phyloP scores from a whole-genome alignment of 192 early-diverging fungal genomes.

The Podila verticillata region DNA sequence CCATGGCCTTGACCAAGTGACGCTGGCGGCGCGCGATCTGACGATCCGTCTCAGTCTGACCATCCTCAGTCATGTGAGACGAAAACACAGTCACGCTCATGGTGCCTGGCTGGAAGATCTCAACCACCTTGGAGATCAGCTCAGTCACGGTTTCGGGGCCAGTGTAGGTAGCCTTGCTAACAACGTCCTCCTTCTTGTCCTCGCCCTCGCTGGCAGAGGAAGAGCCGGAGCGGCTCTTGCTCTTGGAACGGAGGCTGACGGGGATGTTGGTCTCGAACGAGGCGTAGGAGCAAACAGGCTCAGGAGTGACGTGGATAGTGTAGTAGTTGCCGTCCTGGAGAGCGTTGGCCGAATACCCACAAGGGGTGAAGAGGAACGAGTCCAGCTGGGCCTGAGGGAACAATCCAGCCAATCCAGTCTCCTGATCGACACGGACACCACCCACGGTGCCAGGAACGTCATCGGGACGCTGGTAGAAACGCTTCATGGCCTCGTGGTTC shows the following conservation, averaged over 20 bases:
- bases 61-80: constrained; percentile 55
- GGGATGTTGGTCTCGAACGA: constrained; percentile 96
- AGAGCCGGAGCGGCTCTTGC: not conserved
- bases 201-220: constrained; percentile 41
- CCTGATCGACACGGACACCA: constrained; percentile 73
- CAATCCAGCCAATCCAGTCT: constrained; percentile 82
- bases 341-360: constrained; percentile 96
- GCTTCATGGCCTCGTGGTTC: constrained; percentile 79
- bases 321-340: constrained; percentile 86
- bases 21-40: constrained; percentile 50
- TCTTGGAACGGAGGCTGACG: constrained; percentile 58
- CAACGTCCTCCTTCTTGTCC: constrained; percentile 66
- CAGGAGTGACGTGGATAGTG: constrained; percentile 98
- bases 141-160: constrained; percentile 78
- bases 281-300: constrained; percentile 98
- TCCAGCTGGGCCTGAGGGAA: constrained; percentile 87
- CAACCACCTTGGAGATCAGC: constrained; percentile 71
- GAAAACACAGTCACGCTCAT: constrained; percentile 81
- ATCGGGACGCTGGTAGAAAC: constrained; percentile 76
- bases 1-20: constrained; percentile 56
- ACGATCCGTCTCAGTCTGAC: constrained; percentile 43
- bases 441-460: constrained; percentile 70
- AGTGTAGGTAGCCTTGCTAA: constrained; percentile 84
- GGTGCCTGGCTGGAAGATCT: constrained; percentile 84
- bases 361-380: constrained; percentile 94